Evolutionary conservation across 306 rosid genomes (phyloP).

Genomic region (Malus orientalis): DNA sequence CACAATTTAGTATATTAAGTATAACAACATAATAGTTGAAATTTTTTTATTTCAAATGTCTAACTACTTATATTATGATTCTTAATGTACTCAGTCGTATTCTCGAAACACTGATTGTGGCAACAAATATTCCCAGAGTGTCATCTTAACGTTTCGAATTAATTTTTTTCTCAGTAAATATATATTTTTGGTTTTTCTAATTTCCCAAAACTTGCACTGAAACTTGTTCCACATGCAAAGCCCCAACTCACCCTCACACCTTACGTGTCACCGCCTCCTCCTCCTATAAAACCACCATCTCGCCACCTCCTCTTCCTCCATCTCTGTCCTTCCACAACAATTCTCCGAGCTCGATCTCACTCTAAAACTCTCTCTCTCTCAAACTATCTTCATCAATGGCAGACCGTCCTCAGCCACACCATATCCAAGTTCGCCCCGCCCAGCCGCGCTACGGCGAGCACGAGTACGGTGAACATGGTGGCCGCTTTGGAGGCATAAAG

Average conservation of each 20-base stretch:
- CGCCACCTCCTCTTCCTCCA: background rate
- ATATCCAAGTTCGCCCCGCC: conserved; percentile 52
- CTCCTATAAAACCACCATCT: conserved; percentile 29
- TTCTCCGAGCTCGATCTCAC: background rate
- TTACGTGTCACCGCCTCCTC: conserved; percentile 52
- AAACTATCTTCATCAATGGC: conserved; percentile 30
- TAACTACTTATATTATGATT: too few relatives aligned
- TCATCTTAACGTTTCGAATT: background rate
- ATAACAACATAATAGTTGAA: rapidly evolving
- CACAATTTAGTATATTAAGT: rapidly evolving
- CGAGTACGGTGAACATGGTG: background rate
- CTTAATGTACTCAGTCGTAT: rapidly evolving
- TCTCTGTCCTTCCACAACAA: background rate
- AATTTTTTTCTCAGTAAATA: too few relatives aligned
- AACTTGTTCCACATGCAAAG: conserved; percentile 80
- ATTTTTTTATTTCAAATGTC: too few relatives aligned
- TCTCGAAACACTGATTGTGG: too few relatives aligned
- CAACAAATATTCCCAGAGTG: too few relatives aligned
- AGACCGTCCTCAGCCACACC: conserved; percentile 55
- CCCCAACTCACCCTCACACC: conserved; percentile 42
- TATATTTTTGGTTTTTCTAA: background rate
- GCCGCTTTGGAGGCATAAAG: background rate
- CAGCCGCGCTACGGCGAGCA: conserved; percentile 12
- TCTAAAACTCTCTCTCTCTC: background rate
- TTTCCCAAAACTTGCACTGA: conserved; percentile 21